A percentile compares a stretch with the other conserved stretches of the same genome.
Conservation (phyloP, 2,329 filamentous ascomycete species). For the Colletotrichum australisinense region DNA sequence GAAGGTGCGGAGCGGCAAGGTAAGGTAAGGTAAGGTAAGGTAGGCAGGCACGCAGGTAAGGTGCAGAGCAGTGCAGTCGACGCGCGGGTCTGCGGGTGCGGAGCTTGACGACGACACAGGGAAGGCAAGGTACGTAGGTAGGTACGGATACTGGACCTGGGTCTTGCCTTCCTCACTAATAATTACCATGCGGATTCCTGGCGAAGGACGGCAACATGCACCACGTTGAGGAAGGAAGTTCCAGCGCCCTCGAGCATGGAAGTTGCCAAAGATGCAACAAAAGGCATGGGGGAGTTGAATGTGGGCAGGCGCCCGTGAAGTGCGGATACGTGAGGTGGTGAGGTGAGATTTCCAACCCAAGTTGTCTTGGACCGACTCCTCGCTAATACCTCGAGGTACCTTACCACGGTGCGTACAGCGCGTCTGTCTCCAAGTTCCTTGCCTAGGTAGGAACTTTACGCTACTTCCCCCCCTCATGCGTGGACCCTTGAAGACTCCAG, state of each 20-base stretch:
- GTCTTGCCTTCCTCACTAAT: no score
- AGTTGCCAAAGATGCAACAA: not conserved
- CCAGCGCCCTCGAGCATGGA: not conserved
- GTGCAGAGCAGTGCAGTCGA: not conserved
- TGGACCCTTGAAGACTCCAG: slow-evolving; percentile 33
- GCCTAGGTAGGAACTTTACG: not conserved
- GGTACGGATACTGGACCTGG: not conserved
- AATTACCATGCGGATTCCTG: not conserved
- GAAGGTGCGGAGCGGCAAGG: not conserved
- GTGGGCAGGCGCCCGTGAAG: not conserved
- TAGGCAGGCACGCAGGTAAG: no score
- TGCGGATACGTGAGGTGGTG: slow-evolving; percentile 1
- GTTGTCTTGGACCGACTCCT: not conserved
- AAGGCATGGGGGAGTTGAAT: not conserved
- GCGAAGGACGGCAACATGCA: slow-evolving; percentile 6
- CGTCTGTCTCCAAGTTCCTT: slow-evolving; percentile 1
- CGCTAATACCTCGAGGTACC: not conserved
- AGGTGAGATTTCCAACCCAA: not conserved
- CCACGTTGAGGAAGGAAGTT: slow-evolving; percentile 8
- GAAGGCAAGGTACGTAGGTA: not conserved
- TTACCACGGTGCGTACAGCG: slow-evolving; percentile 14
- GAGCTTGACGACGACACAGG: slow-evolving; percentile 19
- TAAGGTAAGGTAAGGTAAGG: not conserved
- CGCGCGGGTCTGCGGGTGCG: slow-evolving; percentile 24
- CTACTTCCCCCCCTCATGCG: slow-evolving; percentile 17